Evolutionary conservation across 2,329 filamentous ascomycete genomes (phyloP), one percentile per base, ranked within the genome.

Genomic region (Claviceps africana): DNA sequence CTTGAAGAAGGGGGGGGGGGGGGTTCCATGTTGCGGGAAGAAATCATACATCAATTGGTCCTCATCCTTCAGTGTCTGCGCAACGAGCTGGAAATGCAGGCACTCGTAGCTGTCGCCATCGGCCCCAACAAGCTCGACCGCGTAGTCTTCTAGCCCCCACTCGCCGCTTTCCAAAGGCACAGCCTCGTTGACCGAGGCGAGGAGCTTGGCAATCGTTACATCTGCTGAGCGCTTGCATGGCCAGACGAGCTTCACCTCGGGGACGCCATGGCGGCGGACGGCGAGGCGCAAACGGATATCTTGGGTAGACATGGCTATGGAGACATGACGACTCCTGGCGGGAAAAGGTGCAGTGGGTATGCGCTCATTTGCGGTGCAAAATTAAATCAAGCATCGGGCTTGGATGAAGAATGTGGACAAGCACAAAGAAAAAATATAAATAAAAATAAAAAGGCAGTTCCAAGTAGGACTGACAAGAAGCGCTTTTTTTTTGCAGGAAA

Each of bases 101-200:
- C 88, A 93, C 68, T 97, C 91, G 58, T 87, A 96, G 46, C 78
- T 81, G 19, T 68, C 71, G n/a, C 76, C 76, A 39, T 71, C 67
- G 30, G 62, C 60, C 52, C 76, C 73, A 21, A 67, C 67, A 3
- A 95, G 75, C 66, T 94, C 86, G 31, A 95, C 87, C 9, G 79
- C 79, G 66, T 97, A 97, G 64, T 96, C 88, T 61, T 96, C 90
- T 3, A 95, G 70, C 0, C 88, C 88, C 88, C 88, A 95, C 54
- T 88, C 75, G 42, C 76, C 75, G 53, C 83, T 82, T 69, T 95
- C 89, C 0, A 97, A 78, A 0, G 90, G 89, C 2, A 96, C 72
- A 17, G 86, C 76, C 44, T 86, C 79, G 67, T 94, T 90, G 58
- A 96, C 74, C 55, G 88, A 78, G 56, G 86, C 81, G 39, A 96